Evolutionary conservation across 148 eudicot genomes (phyloP).

Genomic region (Fagopyrum tataricum): DNA sequence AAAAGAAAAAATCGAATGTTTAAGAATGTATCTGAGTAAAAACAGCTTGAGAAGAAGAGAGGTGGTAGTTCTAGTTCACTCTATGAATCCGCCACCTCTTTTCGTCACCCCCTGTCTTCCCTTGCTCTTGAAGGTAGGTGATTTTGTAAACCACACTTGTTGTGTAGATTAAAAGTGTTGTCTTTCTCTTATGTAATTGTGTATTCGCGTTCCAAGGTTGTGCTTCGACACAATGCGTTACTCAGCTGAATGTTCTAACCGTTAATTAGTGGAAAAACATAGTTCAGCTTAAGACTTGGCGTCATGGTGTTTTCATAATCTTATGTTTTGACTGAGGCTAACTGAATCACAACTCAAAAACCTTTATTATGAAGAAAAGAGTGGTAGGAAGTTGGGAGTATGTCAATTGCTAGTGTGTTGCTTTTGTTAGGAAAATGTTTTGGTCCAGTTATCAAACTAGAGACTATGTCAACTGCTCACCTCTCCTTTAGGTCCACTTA

Average conservation of each 20-base stretch:
- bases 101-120: neutral
- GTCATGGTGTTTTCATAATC: too few relatives aligned
- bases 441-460: neutral
- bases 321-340: neutral
- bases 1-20: neutral
- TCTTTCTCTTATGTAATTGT: neutral
- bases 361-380: neutral
- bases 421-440: neutral
- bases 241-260: too few relatives aligned
- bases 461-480: too few relatives aligned
- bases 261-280: too few relatives aligned
- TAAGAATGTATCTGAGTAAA: neutral
- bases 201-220: neutral
- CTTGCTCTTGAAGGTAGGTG: conserved; percentile 3
- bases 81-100: conserved; percentile 3
- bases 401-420: neutral
- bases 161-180: conserved; percentile 6
- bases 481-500: neutral
- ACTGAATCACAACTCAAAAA: neutral
- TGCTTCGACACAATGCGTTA: neutral
- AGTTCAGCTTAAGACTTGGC: too few relatives aligned
- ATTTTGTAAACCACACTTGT: neutral
- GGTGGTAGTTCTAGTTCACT: neutral
- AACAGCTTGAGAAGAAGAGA: conserved; percentile 1
- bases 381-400: neutral